These are phyloP conservation scores for Nicotiana tomentosiformis DNA, from an alignment of 257 asterid species.

Conservation along the genomic window DNA sequence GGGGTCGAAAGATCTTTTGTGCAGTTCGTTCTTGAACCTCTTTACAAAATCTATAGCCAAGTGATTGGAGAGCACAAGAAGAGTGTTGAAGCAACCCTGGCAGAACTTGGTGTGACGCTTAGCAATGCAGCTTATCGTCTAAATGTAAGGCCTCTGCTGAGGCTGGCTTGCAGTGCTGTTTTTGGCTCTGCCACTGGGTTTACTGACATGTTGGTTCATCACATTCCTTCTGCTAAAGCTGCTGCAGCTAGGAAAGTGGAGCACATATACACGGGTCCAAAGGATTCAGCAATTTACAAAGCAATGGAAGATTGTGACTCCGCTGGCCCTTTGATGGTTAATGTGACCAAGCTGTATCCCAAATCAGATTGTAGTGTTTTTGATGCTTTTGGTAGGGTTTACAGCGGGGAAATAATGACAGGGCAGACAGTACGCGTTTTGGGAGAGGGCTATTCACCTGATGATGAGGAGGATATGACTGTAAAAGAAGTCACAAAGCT, in stretches of 20 bases:
- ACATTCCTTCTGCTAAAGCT: slow-evolving; percentile 93
- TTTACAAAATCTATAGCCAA: slow-evolving; percentile 89
- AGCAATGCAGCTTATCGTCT: slow-evolving; percentile 91
- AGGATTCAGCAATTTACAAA: slow-evolving; percentile 62
- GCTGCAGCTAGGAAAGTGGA: slow-evolving; percentile 79
- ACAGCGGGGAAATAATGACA: slow-evolving; percentile 85
- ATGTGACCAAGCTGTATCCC: slow-evolving; percentile 86
- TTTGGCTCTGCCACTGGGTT: slow-evolving; percentile 95
- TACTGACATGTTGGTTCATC: slow-evolving; percentile 95
- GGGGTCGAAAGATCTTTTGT: slow-evolving; percentile 92
- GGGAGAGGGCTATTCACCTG: slow-evolving; percentile 99
- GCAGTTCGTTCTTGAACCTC: slow-evolving; percentile 93
- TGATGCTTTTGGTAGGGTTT: slow-evolving; percentile 97
- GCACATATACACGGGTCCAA: slow-evolving; percentile 84
- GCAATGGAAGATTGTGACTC: slow-evolving; percentile 87
- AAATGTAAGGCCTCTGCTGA: slow-evolving; percentile 85
- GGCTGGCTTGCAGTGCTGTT: slow-evolving; percentile 91
- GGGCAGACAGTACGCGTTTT: slow-evolving; percentile 89
- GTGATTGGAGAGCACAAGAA: slow-evolving; percentile 97
- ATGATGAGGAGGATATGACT: slow-evolving; percentile 98
- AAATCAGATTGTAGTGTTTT: slow-evolving; percentile 93
- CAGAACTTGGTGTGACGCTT: slow-evolving; percentile 89
- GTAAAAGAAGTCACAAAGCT: slow-evolving; percentile 87
- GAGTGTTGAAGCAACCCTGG: slow-evolving; percentile 89
- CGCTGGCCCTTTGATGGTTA: slow-evolving; percentile 86